These are phyloP conservation scores for Litchi chinensis DNA, from an alignment of 345 rosid species.

Conservation along the genomic window DNA sequence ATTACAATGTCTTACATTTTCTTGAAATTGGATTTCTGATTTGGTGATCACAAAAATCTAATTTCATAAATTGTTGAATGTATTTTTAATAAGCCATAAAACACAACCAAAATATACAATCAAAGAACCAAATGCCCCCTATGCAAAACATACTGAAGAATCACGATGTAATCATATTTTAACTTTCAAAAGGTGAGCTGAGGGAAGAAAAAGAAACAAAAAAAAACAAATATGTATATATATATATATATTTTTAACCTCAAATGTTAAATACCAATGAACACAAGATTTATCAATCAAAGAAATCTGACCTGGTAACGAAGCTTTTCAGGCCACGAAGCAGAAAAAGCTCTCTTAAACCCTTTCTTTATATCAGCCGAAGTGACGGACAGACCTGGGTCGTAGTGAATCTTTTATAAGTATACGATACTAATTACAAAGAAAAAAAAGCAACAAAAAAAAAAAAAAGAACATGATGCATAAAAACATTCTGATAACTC, in stretches of 20 bases:
- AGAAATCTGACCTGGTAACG: constrained; percentile 68
- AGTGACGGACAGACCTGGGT: constrained; percentile 60
- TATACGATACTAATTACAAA: background rate
- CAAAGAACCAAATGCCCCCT: background rate
- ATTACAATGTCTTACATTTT: background rate
- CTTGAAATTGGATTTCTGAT: background rate
- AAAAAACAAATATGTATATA: background rate
- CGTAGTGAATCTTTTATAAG: background rate
- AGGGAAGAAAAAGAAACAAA: background rate
- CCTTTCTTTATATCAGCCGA: constrained; percentile 79
- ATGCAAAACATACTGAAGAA: background rate
- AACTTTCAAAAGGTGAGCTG: background rate
- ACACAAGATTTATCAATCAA: background rate
- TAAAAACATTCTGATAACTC: background rate
- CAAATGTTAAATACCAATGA: background rate
- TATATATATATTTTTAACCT: background rate
- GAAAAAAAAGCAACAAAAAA: background rate
- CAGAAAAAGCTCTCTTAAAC: constrained; percentile 78
- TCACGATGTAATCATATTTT: background rate
- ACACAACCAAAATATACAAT: background rate
- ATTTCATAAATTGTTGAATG: background rate
- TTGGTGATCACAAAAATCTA: background rate
- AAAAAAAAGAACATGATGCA: background rate
- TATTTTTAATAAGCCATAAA: background rate
- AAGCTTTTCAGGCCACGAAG: constrained; percentile 81